phyloP scores from a whole-genome alignment of 345 rosid species.

The Streptanthus diversifolius region DNA sequence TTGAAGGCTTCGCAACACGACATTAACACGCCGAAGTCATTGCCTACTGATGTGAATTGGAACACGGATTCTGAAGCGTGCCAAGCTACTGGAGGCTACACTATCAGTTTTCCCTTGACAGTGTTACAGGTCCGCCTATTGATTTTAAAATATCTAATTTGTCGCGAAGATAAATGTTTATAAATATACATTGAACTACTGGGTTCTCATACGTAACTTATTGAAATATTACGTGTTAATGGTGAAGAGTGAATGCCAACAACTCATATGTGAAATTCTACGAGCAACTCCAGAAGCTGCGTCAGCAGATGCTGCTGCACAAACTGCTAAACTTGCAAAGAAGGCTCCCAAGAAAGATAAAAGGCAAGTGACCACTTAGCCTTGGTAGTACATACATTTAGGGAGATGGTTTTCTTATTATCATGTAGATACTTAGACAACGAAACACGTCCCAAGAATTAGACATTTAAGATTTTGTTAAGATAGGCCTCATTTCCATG shows the following conservation, averaged over 20 bases:
- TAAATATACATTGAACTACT: slow-evolving; percentile 24
- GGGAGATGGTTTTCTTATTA: slow-evolving; percentile 10
- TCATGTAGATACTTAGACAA: slow-evolving; percentile 14
- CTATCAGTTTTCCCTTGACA: slow-evolving; percentile 88
- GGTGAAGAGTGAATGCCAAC: slow-evolving; percentile 95
- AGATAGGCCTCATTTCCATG: slow-evolving; percentile 1
- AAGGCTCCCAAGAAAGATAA: slow-evolving; percentile 72
- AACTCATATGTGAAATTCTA: slow-evolving; percentile 95
- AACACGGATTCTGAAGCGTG: slow-evolving; percentile 74
- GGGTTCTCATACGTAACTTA: slow-evolving; percentile 13
- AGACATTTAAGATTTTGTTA: slow-evolving; percentile 16
- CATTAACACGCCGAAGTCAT: slow-evolving; percentile 63
- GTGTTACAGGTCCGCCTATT: slow-evolving; percentile 69
- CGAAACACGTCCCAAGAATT: neutral
- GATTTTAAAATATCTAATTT: slow-evolving; percentile 7
- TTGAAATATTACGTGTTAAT: slow-evolving; percentile 2
- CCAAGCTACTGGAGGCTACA: slow-evolving; percentile 89
- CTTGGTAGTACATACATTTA: slow-evolving; percentile 18
- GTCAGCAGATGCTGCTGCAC: slow-evolving; percentile 93
- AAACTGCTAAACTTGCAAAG: slow-evolving; percentile 92
- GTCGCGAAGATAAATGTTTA: slow-evolving; percentile 12
- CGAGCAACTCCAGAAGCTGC: slow-evolving; percentile 99
- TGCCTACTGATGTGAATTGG: slow-evolving; percentile 60
- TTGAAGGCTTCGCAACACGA: slow-evolving; percentile 61
- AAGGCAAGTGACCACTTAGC: slow-evolving; percentile 50